phyloP scores from a whole-genome alignment of 2,329 filamentous ascomycete genomes.

The Aspergillus felis region DNA sequence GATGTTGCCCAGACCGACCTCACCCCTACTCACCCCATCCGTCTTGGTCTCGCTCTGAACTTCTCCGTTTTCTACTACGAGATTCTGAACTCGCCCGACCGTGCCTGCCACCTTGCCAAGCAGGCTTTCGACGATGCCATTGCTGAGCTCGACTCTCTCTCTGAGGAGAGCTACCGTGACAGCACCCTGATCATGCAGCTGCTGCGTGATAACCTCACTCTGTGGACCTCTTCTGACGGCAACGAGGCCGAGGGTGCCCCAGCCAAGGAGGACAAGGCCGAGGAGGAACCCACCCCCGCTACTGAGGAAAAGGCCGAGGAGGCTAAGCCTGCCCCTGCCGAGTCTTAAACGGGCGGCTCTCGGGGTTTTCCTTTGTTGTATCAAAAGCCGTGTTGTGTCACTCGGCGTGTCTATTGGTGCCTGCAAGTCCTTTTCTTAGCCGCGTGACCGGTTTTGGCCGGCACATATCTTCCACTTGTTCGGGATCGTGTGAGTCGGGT shows the following conservation, averaged over 20 bases:
- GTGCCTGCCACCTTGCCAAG: constrained; percentile 97
- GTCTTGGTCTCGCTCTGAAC: constrained; percentile 94
- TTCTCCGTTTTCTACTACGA: constrained; percentile 99
- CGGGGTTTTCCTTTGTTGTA: constrained; percentile 24
- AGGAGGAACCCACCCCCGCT: constrained; percentile 46
- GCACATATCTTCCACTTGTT: constrained; percentile 34
- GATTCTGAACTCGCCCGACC: constrained; percentile 96
- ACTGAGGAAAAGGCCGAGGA: constrained; percentile 42
- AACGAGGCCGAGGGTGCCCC: constrained; percentile 62
- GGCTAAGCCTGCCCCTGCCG: constrained; percentile 32
- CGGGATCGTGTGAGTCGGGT: constrained; percentile 34
- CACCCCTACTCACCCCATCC: constrained; percentile 95
- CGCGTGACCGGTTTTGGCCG: constrained; percentile 35
- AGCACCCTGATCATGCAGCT: constrained; percentile 99
- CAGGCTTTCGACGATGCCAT: constrained; percentile 99
- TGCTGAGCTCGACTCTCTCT: constrained; percentile 95
- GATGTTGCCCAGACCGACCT: constrained; percentile 97
- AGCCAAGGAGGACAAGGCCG: constrained; percentile 60
- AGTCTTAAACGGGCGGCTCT: constrained; percentile 29
- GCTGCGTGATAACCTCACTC: constrained; percentile 93
- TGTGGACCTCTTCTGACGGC: constrained; percentile 94
- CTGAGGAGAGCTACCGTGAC: constrained; percentile 97
- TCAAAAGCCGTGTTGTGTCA: constrained; percentile 22
- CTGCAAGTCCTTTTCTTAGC: constrained; percentile 31
- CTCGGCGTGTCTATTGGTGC: constrained; percentile 28